Base-by-base conservation (phyloP, 305 asterid species). In the Caryopteris hybrid region DNA sequence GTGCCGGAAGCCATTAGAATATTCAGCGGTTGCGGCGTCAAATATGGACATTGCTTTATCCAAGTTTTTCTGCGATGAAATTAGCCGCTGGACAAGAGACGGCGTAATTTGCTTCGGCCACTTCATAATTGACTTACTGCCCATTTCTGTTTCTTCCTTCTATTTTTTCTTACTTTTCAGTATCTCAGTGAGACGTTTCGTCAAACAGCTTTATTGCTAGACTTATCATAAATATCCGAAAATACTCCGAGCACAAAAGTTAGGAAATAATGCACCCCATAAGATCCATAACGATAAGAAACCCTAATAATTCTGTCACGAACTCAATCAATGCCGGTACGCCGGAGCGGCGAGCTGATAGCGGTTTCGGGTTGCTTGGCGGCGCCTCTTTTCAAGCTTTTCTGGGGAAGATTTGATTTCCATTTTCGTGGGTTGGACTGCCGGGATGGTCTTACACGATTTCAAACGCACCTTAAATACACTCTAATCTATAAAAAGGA, bases 11-110 rank as follows among this genome's bases (percentile, higher is more conserved):
- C 96, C 99, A 55, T 77, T 85, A 4, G 85, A 55, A 39, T 93
- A 90, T 81, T 90, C 97, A 2, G 91, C 85, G 2, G 96, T 90
- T 69, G 97, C 99, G 14, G 96, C 70, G 75, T 93, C 96, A 65
- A 90, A 93, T 33, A 91, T 79, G 66, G 92, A 71, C 57, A 86
- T 63, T 2, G 95, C 91, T 80, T 81, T 93, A 18, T 81, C 88
- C 65, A 90, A 68, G 66, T 93, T 85, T 67, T 83, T 90, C 76
- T 88, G 96, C 11, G 92, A 76, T 54, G 59, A 73, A 60, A 93
- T 82, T 67, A 90, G 81, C 79, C 80, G 88, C 79, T 77, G 82
- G 16, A 93, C 97, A 12, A 90, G 80, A 48, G 92, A 23, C 43
- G 96, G 41, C 5, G 96, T 83, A 57, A 93, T 61, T 80, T 85